These are phyloP conservation scores for Xylaria sp. DNA, from an alignment of 2,329 filamentous ascomycete species.

Conservation along the genomic window DNA sequence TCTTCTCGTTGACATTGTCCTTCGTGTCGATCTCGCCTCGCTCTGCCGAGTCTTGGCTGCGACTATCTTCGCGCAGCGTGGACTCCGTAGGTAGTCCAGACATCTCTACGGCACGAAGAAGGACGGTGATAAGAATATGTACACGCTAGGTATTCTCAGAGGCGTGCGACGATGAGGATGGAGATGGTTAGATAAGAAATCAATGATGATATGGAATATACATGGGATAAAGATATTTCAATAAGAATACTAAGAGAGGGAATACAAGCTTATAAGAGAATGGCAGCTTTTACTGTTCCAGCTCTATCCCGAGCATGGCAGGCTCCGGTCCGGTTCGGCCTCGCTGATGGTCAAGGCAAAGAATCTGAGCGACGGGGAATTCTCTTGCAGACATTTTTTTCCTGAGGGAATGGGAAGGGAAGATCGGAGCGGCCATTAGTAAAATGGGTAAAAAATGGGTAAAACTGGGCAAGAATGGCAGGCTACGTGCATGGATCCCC, in stretches of 20 bases:
- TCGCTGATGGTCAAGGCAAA: not conserved
- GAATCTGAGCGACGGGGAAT: not conserved
- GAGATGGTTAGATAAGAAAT: not conserved
- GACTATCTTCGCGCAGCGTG: not conserved
- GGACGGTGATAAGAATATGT: not conserved
- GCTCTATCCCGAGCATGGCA: not conserved
- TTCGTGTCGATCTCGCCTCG: not conserved
- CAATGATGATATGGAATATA: too few species aligned
- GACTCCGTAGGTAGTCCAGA: not conserved
- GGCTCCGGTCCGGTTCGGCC: conserved; percentile 4
- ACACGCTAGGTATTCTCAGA: not conserved
- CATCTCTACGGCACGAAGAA: conserved; percentile 3
- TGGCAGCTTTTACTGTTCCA: too few species aligned
- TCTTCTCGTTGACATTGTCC: not conserved
- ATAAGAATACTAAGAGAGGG: too few species aligned
- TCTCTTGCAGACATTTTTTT: not conserved
- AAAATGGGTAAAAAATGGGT: not conserved
- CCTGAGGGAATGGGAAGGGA: not conserved
- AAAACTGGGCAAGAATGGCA: not conserved
- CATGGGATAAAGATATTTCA: too few species aligned
- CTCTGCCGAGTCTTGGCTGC: not conserved
- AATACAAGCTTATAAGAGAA: too few species aligned
- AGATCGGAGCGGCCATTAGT: not conserved
- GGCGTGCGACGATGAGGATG: not conserved
- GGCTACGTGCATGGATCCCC: not conserved